Base-by-base conservation (phyloP, 1,284 basidiomycete species). In the Cryptococcus hybrid region DNA sequence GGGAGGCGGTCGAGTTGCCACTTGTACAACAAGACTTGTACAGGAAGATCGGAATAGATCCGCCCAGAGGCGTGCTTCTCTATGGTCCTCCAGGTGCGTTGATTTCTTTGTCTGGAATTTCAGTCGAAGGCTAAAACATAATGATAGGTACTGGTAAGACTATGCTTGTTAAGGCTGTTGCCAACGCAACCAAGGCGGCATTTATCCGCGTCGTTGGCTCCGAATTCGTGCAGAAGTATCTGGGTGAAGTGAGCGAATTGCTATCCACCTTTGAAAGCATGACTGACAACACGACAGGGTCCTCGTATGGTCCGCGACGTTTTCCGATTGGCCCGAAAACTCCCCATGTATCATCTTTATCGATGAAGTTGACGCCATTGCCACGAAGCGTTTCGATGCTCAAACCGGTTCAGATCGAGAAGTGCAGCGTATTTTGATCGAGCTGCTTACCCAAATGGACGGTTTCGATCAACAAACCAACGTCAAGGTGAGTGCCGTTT, bases 241-340 rank as follows among this genome's bases (percentile, higher is more conserved):
- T 99, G 3, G 96, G 96, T 71, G 96, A 99, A 70, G 77, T 79
- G 52, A 59, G 75, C 63, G 11, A 9, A 38, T 35, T 18, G 44
- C 43, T 40, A 47, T 3, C 5, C 12, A 44, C 12, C 46, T 35
- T 24, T 35, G 8, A 2, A 45, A 18, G 3, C 49, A 12, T 40
- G 44, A 49, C 50, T 63, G 46, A 58, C 47, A 12, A 35, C 7
- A 40, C 40, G 37, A 5, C 36, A 79, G 82, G 96, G 96, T 47
- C 96, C 96, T 51, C 90, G 96, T 65, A 99, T 99, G 96, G 96
- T 99, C 60, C 88, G 96, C 71, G 96, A 99, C 75, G 96, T 99
- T 57, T 99, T 99, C 84, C 85, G 96, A 58, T 84, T 99, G 50
- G 96, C 96, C 44, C 83, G 96, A 99, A 79, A 99, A 99, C 71